Base-by-base conservation (phyloP, 176 grass and related monocot genomes). In the Eleusine coracana region DNA sequence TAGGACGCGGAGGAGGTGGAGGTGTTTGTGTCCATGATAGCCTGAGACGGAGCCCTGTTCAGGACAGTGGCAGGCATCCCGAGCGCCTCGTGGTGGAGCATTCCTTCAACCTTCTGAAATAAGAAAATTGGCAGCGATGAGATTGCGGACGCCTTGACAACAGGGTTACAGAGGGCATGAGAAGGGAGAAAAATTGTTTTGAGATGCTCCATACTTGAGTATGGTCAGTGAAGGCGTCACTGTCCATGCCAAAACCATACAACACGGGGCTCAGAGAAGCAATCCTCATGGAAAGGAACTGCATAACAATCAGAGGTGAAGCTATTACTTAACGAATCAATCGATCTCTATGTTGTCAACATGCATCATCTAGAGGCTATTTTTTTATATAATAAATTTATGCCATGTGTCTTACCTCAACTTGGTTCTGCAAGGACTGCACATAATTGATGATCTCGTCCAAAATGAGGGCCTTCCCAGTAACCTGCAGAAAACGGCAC, bases 251-350 rank as follows among this genome's bases (percentile, higher is more conserved):
- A 65, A 89, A 91, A 49, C 84, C 90, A 84, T 92, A 87, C 74
- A 92, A 29, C 66, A 87, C 83, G 41, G 90, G 88, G 77, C 84
- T 94, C 71, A 92, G 42, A 14, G 90, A 92, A 83, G 95, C 95
- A 86, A 97, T 93, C 81, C 82, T 94, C 95, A 97, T 97, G 46
- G 95, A 94, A 52, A 97, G 95, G 87, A 97, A 97, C 95, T 97
- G 84, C 49, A 73, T 66, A 9, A 44, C 51, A 88, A 83, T 39
- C 74, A 78, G 72, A 72, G 29, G 40, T 56, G 60, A 23, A 59
- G 20, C 63, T 78, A 5, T 71, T 66, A 54, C 16, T 82, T 45
- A 48, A 73, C 23, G 39, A 18, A 80, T 25, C 20, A 58, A 51
- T 4, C 52, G 49, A 50, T 64, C 65, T 82, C 6, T 18, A 77